phyloP scores from a whole-genome alignment of 2,329 filamentous ascomycete genomes.

The Penicillium sp. region DNA sequence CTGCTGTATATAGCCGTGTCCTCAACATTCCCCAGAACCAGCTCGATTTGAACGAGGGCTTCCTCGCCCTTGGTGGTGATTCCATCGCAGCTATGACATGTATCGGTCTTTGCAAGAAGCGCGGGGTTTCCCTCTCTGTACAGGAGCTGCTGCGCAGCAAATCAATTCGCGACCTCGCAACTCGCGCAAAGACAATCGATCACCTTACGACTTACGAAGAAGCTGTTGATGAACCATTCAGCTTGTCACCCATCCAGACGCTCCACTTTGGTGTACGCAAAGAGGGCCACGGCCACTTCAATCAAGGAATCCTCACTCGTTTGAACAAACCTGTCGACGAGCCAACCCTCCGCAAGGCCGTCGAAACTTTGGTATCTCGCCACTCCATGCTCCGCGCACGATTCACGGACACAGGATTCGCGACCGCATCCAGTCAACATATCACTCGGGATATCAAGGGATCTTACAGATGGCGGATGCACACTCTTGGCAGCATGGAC shows the following conservation, averaged over 20 bases:
- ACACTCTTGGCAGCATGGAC: conserved; percentile 21
- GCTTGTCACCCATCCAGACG: conserved; percentile 41
- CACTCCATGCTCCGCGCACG: conserved; percentile 43
- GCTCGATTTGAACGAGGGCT: conserved; percentile 40
- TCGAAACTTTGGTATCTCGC: conserved; percentile 34
- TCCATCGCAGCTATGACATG: conserved; percentile 54
- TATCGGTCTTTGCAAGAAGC: conserved; percentile 48
- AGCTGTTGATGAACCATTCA: conserved; percentile 32
- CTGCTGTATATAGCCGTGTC: conserved; percentile 40
- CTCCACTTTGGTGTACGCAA: conserved; percentile 38
- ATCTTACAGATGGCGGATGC: conserved; percentile 30
- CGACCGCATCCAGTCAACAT: conserved; percentile 26
- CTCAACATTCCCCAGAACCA: conserved; percentile 39
- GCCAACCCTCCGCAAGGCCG: conserved; percentile 25
- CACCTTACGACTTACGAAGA: conserved; percentile 38
- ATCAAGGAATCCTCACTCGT: conserved; percentile 40
- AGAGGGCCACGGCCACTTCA: conserved; percentile 39
- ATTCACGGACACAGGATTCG: conserved; percentile 24
- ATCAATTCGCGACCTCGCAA: conserved; percentile 44
- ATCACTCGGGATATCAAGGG: conserved; percentile 32
- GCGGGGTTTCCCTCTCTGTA: conserved; percentile 47
- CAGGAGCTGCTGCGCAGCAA: conserved; percentile 51
- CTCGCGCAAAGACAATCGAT: conserved; percentile 32
- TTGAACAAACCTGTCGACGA: conserved; percentile 29
- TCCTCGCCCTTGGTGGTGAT: conserved; percentile 50